Percentiles rank a stretch among this genome's conserved stretches.
Evolutionary conservation across 257 asterid species (phyloP).

Genomic region (Nicotiana otophora): DNA sequence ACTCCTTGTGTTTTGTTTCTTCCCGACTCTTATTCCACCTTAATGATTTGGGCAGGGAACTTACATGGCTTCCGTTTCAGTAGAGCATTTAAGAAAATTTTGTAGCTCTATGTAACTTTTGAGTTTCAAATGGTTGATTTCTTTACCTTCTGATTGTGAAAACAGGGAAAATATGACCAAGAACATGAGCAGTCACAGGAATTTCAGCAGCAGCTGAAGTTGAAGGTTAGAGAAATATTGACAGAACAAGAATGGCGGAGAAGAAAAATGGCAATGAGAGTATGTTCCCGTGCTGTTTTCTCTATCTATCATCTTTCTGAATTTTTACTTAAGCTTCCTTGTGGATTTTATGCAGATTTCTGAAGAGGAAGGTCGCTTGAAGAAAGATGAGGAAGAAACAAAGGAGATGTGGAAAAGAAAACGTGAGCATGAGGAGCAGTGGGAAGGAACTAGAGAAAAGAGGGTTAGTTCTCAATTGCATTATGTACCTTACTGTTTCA

Average conservation of each 20-base stretch:
- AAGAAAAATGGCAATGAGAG: slow-evolving; percentile 99
- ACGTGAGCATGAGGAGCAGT: slow-evolving; percentile 97
- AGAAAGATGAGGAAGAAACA: slow-evolving; percentile 95
- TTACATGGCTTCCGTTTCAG: neutral
- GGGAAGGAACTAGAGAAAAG: slow-evolving; percentile 97
- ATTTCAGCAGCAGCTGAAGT: slow-evolving; percentile 80
- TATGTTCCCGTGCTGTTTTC: slow-evolving; percentile 24
- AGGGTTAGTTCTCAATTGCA: slow-evolving; percentile 49
- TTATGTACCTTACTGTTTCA: neutral
- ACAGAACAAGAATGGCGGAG: slow-evolving; percentile 99
- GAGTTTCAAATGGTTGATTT: neutral
- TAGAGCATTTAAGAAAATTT: neutral
- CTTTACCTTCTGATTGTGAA: slow-evolving; percentile 2
- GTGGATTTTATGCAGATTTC: slow-evolving; percentile 50
- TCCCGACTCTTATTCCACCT: neutral
- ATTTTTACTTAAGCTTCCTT: neutral
- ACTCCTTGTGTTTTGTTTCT: neutral
- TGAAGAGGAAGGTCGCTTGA: slow-evolving; percentile 96
- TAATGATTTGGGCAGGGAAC: neutral
- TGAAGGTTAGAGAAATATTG: slow-evolving; percentile 91
- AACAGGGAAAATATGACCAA: slow-evolving; percentile 91
- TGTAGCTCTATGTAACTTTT: neutral
- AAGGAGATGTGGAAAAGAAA: slow-evolving; percentile 96
- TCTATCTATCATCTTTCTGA: neutral
- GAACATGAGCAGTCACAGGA: slow-evolving; percentile 74